Conservation (phyloP, 345 rosid species). For the Cardiospermum halicacabum region DNA sequence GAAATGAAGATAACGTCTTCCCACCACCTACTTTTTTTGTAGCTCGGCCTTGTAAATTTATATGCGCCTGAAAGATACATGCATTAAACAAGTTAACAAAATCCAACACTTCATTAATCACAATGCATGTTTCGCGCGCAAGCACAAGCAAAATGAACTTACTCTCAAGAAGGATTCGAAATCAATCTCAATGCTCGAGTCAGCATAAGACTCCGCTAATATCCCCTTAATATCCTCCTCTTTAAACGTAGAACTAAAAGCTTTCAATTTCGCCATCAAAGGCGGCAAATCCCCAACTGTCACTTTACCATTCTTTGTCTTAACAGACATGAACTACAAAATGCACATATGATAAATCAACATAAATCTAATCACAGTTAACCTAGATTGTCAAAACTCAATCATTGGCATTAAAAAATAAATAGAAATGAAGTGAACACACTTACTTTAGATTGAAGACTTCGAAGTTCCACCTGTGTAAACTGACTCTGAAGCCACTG, state of each 20-base stretch:
- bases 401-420: not conserved
- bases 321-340: constrained; percentile 47
- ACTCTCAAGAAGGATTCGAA: constrained; percentile 88
- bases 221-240: constrained; percentile 61
- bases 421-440: not conserved
- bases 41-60: constrained; percentile 58
- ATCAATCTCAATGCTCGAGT: constrained; percentile 40
- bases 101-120: too few species aligned
- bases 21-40: constrained; percentile 50
- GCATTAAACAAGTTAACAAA: too few species aligned
- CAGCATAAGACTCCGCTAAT: constrained; percentile 37
- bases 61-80: constrained; percentile 53
- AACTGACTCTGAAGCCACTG: constrained; percentile 83
- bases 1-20: constrained; percentile 65
- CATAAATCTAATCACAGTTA: not conserved
- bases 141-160: constrained; percentile 17
- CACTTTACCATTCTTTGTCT: constrained; percentile 61
- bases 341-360: constrained; percentile 9
- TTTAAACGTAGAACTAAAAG: constrained; percentile 41
- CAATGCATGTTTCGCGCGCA: too few species aligned
- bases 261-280: constrained; percentile 59
- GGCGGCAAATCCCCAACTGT: constrained; percentile 56
- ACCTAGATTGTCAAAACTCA: not conserved
- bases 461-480: constrained; percentile 85
- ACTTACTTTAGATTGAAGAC: constrained; percentile 76